A percentile compares a stretch with the other conserved stretches of the same genome.
Conservation (phyloP, 2,329 filamentous ascomycete species). For the Teratosphaeria epicoccoides region DNA sequence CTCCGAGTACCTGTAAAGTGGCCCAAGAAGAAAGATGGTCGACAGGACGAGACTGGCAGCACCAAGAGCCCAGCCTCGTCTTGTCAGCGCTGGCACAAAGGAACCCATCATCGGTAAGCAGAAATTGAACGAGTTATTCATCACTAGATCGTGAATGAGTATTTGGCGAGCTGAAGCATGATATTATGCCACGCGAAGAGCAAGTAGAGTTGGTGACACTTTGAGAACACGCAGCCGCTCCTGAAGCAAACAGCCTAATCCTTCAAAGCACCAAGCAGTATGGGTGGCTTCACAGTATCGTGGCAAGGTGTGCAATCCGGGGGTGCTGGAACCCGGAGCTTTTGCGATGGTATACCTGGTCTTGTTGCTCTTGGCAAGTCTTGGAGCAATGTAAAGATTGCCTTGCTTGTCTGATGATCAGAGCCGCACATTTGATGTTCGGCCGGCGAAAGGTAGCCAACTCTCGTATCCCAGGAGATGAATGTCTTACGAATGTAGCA, state of each 20-base stretch:
- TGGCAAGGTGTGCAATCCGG: background rate
- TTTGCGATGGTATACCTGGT: background rate
- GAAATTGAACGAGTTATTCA: background rate
- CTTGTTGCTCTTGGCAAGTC: background rate
- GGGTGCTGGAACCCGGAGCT: background rate
- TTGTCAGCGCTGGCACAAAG: background rate
- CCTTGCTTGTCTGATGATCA: no score
- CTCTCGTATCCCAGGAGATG: background rate
- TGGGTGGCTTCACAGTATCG: background rate
- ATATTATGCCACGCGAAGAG: background rate
- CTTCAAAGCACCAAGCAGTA: background rate
- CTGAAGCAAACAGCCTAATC: background rate
- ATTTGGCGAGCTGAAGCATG: background rate
- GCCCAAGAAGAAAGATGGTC: background rate
- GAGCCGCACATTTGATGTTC: background rate
- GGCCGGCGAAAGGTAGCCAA: background rate
- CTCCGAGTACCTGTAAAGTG: background rate
- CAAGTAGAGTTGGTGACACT: background rate
- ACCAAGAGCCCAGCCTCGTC: background rate
- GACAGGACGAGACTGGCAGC: background rate
- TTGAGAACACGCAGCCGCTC: background rate
- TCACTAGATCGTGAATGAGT: background rate
- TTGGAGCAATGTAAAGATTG: background rate
- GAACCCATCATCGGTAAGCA: background rate
- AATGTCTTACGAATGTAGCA: background rate